Evolutionary conservation across 306 rosid species (phyloP).

Genomic region (Acmispon strigosus): DNA sequence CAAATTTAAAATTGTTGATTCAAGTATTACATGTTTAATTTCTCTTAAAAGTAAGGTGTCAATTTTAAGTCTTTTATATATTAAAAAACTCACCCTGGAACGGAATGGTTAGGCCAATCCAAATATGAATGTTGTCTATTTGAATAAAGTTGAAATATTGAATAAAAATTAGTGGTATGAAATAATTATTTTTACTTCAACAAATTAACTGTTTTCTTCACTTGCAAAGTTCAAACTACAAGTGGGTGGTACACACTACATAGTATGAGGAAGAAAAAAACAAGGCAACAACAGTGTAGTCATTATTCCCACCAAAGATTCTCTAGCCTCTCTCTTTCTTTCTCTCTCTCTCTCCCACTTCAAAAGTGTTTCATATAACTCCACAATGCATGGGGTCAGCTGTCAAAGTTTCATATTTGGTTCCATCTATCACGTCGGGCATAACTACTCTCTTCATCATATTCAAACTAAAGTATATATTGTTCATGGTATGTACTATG

Average conservation of each 20-base stretch:
- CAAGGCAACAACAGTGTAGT: constrained; percentile 18
- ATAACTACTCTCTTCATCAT: constrained; percentile 20
- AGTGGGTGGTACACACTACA: constrained; percentile 12
- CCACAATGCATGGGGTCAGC: constrained; percentile 42
- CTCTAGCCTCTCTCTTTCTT: constrained; percentile 11
- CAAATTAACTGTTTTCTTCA: not conserved
- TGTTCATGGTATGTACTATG: constrained; percentile 26
- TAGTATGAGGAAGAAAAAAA: constrained; percentile 19
- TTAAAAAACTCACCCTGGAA: too few relatives aligned
- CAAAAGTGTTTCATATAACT: constrained; percentile 39
- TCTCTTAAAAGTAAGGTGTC: too few relatives aligned
- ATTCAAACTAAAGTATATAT: constrained; percentile 1
- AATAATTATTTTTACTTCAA: too few relatives aligned
- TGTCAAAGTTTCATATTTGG: constrained; percentile 41
- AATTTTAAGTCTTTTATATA: too few relatives aligned
- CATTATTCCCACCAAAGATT: constrained; percentile 39
- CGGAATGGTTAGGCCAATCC: too few relatives aligned
- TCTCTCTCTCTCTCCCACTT: constrained; percentile 22
- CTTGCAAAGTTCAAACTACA: constrained; percentile 16
- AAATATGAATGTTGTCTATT: too few relatives aligned
- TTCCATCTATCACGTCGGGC: constrained; percentile 37
- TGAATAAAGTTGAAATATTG: too few relatives aligned
- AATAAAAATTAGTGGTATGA: too few relatives aligned
- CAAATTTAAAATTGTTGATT: too few relatives aligned
- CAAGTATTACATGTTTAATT: too few relatives aligned